These are phyloP conservation scores for Phaffomyces opuntiae DNA, from an alignment of 805 yeast species.

Conservation along the genomic window DNA sequence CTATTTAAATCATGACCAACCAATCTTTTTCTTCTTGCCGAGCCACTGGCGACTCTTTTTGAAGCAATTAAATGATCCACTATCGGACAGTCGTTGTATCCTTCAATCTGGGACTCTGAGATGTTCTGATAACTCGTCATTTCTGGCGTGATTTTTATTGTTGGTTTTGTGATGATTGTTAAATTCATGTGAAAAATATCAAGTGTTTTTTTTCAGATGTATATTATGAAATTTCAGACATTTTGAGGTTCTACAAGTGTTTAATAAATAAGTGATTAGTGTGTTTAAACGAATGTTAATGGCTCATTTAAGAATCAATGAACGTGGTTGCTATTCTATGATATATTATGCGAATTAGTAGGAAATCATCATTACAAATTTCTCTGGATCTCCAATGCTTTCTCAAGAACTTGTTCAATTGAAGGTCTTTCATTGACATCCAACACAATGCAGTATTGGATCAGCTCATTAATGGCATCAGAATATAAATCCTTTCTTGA, in stretches of 20 bases:
- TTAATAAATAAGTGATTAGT: too few relatives aligned
- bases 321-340: too few relatives aligned
- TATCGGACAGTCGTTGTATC: slow-evolving; percentile 38
- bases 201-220: too few relatives aligned
- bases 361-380: not conserved
- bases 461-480: slow-evolving; percentile 46
- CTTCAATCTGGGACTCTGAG: slow-evolving; percentile 33
- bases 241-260: too few relatives aligned
- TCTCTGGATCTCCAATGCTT: slow-evolving; percentile 37
- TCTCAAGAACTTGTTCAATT: slow-evolving; percentile 49
- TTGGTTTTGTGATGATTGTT: not conserved
- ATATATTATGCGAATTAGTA: not conserved
- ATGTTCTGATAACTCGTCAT: slow-evolving; percentile 30
- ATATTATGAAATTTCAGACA: too few relatives aligned
- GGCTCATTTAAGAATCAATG: too few relatives aligned
- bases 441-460: slow-evolving; percentile 52
- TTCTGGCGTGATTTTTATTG: too few relatives aligned
- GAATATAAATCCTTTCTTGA: slow-evolving; percentile 34
- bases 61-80: slow-evolving; percentile 6
- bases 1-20: not conserved
- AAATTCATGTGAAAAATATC: too few relatives aligned
- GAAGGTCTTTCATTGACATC: slow-evolving; percentile 59
- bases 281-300: too few relatives aligned
- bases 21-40: slow-evolving; percentile 2
- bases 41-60: not conserved